These are phyloP conservation scores for Prunus padus DNA, from an alignment of 306 rosid species.

Conservation along the genomic window DNA sequence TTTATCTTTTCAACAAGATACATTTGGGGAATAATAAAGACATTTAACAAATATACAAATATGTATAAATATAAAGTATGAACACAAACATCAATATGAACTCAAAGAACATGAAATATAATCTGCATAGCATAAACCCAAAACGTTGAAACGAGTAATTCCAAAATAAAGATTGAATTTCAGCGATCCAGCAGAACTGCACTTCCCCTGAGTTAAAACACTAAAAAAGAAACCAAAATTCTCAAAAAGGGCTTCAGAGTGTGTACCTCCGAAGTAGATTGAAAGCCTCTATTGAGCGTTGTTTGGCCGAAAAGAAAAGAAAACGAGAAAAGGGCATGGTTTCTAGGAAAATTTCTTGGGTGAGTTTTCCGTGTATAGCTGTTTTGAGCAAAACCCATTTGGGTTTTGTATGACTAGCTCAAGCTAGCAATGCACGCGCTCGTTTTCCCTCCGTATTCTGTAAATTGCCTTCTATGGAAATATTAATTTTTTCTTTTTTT, in stretches of 20 bases:
- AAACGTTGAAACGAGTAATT: neutral
- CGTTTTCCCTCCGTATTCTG: neutral
- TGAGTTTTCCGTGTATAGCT: conserved; percentile 9
- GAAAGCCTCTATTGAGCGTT: conserved; percentile 35
- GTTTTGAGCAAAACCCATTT: conserved; percentile 18
- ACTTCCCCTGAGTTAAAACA: neutral
- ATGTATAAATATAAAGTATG: neutral
- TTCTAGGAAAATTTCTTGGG: conserved; percentile 8
- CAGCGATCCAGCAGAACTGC: neutral
- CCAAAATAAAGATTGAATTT: neutral
- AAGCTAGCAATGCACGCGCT: neutral
- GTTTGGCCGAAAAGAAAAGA: conserved; percentile 40
- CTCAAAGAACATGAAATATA: neutral
- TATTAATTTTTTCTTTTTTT: neutral
- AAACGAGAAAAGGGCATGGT: conserved; percentile 58
- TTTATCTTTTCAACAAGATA: neutral
- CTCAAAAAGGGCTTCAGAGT: conserved; percentile 15
- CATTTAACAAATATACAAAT: neutral
- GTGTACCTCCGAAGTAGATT: conserved; percentile 56
- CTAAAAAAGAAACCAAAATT: neutral
- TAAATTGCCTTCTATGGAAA: conserved; percentile 11
- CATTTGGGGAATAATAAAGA: neutral
- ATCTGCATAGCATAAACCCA: neutral
- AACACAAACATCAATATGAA: neutral
- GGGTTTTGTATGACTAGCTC: neutral